Base-by-base conservation (phyloP, 768 basidiomycete species). In the Tulasnella sp. region DNA sequence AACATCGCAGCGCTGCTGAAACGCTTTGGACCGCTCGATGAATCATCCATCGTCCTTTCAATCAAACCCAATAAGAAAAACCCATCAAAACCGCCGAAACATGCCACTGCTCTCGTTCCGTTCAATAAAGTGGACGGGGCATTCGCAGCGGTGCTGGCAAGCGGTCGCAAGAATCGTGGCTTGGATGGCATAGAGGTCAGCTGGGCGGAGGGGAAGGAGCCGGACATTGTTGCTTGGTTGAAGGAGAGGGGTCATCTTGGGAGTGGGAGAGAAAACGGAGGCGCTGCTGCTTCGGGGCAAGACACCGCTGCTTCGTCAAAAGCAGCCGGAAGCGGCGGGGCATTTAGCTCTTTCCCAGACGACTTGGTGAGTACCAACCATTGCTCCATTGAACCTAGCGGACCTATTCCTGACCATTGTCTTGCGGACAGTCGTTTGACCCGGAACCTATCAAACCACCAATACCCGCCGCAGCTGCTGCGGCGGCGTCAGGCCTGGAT, bases 151-250 rank as follows among this genome's bases (percentile, higher is more conserved):
- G 90, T 94, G 0, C 89, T 89, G 79, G 90, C 87, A 17, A 71
- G 68, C 12, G 34, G 89, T 83, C 76, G 87, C 85, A 22, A 77
- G 64, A 88, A 88, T 76, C 83, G 84, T 67, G 89, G 87, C 0
- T 77, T 92, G 76, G 85, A 85, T 4, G 89, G 88, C 19, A 85
- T 94, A 71, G 91, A 93, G 68, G 86, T 93, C 0, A 83, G 85
- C 0, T 95, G 93, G 93, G 89, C 89, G 19, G 90, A 86, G 58
- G 90, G 90, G 14, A 87, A 87, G 79, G 93, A 94, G 79, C 93
- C 93, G 1, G 88, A 85, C 64, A 88, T 93, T 77, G 82, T 94
- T 69, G 86, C 83, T 11, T 93, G 91, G 91, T 82, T 94, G 79
- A 90, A 90, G 83, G 88, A 87, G 82, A 88, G 87, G 84, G 91